Evolutionary conservation across 768 basidiomycete species (phyloP).

Genomic region (Mycena sanguinolenta): DNA sequence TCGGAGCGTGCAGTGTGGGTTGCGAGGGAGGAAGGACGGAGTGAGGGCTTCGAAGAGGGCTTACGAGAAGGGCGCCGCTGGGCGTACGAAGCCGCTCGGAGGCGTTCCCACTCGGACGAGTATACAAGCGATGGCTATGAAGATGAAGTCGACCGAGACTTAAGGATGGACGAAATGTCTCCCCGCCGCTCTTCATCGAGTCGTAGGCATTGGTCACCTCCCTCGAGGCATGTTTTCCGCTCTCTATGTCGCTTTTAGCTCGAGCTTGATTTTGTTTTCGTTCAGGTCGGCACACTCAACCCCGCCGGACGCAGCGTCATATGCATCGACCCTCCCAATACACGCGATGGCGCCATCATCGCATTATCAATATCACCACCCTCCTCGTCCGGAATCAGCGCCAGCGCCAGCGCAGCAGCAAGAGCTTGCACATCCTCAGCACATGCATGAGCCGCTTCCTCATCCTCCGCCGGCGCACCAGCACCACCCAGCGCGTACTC

Average conservation of each 20-base stretch:
- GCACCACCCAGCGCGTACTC: background rate
- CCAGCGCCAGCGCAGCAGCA: too few relatives aligned
- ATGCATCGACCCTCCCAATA: constrained; percentile 22
- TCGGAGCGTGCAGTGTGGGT: constrained; percentile 64
- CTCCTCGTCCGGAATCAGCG: background rate
- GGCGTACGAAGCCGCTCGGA: constrained; percentile 24
- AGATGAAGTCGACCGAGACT: constrained; percentile 1
- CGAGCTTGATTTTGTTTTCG: background rate
- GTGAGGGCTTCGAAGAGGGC: constrained; percentile 63
- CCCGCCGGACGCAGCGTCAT: constrained; percentile 18
- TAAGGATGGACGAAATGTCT: constrained; percentile 13
- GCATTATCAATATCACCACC: background rate
- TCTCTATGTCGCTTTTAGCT: background rate
- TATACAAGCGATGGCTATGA: constrained; percentile 13
- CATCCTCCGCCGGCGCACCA: background rate
- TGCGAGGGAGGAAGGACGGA: constrained; percentile 73
- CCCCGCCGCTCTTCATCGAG: constrained; percentile 14
- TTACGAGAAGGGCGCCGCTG: constrained; percentile 42
- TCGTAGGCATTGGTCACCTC: constrained; percentile 20
- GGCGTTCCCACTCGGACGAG: constrained; percentile 9
- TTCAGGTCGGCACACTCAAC: constrained; percentile 24
- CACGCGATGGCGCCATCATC: constrained; percentile 3
- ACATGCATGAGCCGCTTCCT: background rate
- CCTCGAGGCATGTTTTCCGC: constrained; percentile 15
- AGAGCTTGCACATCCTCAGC: background rate